Conservation (phyloP, 1,284 basidiomycete genomes). For the Amylostereum areolatum region DNA sequence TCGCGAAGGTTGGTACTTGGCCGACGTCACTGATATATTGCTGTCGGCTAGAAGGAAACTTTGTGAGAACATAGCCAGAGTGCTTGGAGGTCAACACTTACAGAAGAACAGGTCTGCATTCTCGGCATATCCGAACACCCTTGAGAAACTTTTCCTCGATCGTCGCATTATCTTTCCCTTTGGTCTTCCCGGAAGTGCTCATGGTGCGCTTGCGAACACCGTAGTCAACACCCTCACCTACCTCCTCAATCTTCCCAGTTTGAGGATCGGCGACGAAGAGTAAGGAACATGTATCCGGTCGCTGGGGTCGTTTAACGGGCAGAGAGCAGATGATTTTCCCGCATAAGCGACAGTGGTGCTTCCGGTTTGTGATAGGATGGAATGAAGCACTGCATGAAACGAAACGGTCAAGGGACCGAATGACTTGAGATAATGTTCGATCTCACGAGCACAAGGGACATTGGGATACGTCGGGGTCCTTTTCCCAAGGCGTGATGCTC, state of each 20-base stretch:
- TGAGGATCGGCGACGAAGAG: slow-evolving; percentile 77
- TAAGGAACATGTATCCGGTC: slow-evolving; percentile 66
- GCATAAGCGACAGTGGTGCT: slow-evolving; percentile 95
- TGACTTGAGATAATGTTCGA: neutral
- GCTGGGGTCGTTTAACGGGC: slow-evolving; percentile 69
- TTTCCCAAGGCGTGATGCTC: slow-evolving; percentile 92
- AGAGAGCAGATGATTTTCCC: slow-evolving; percentile 91
- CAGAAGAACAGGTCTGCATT: slow-evolving; percentile 77
- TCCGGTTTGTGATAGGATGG: slow-evolving; percentile 85
- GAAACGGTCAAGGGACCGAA: neutral
- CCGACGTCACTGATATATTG: slow-evolving; percentile 73
- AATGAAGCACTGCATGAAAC: slow-evolving; percentile 60
- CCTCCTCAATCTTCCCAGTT: slow-evolving; percentile 75
- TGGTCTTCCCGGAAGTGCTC: slow-evolving; percentile 19
- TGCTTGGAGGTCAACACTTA: slow-evolving; percentile 31
- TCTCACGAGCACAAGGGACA: slow-evolving; percentile 86
- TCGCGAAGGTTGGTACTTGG: slow-evolving; percentile 57
- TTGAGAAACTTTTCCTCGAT: slow-evolving; percentile 77
- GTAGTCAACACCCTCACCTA: slow-evolving; percentile 84
- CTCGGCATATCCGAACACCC: slow-evolving; percentile 79
- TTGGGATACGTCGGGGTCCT: slow-evolving; percentile 67
- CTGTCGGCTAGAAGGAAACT: slow-evolving; percentile 48
- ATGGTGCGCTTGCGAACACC: slow-evolving; percentile 49
- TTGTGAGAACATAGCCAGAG: neutral
- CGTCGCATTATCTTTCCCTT: slow-evolving; percentile 37